Evolutionary conservation across 805 yeast genomes (phyloP).

Genomic region (Teunomyces aglyptinius): DNA sequence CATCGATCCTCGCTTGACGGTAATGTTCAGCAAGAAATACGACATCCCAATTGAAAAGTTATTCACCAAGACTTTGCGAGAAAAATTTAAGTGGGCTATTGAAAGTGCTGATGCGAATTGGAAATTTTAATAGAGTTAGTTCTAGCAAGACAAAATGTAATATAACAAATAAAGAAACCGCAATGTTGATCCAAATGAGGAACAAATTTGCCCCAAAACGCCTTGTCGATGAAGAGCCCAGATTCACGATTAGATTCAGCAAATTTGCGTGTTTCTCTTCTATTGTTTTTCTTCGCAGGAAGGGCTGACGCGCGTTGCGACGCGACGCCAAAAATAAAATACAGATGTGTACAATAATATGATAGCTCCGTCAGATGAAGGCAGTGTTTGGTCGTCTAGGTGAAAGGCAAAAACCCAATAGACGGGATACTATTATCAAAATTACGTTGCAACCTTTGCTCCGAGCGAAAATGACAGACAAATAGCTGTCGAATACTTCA

Average conservation of each 20-base stretch:
- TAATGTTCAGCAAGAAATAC: constrained; percentile 80
- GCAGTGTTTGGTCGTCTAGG: not conserved
- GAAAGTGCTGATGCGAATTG: constrained; percentile 86
- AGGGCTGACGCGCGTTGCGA: constrained; percentile 1
- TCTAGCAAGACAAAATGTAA: not conserved
- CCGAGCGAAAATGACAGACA: too few relatives aligned
- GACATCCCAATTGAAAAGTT: constrained; percentile 89
- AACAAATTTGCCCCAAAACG: not conserved
- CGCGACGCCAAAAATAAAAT: constrained; percentile 1
- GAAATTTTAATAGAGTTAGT: constrained; percentile 56
- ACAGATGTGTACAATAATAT: not conserved
- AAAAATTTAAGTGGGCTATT: constrained; percentile 94
- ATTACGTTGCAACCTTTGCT: too few relatives aligned
- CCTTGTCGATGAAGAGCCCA: not conserved
- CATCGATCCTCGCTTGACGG: constrained; percentile 91
- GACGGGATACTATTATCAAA: too few relatives aligned
- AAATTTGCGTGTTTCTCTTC: not conserved
- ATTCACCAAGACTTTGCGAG: constrained; percentile 86
- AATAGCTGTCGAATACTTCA: too few relatives aligned
- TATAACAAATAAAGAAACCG: not conserved
- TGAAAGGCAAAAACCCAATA: too few relatives aligned
- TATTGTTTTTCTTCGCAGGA: not conserved
- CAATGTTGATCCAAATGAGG: not conserved
- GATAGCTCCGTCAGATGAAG: not conserved
- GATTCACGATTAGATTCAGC: not conserved